Evolutionary conservation across 805 yeast species (phyloP), one percentile per base, ranked within the genome.

Genomic region (Zygotorulaspora sp.): DNA sequence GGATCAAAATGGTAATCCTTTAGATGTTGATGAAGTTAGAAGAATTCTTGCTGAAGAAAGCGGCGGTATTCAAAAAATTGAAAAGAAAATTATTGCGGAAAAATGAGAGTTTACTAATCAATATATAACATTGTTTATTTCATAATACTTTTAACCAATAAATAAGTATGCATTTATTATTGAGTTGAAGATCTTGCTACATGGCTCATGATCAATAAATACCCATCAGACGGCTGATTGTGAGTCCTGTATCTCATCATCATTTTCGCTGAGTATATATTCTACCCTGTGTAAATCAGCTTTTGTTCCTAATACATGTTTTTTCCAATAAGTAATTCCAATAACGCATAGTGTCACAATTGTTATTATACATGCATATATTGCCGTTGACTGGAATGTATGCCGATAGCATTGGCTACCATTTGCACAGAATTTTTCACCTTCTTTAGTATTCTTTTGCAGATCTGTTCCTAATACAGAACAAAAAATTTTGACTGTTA

Each of bases 391-490:
- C 22, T 52, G 44, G 35, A 70, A 70, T 0, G 73, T 65, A 19
- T 68, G 65, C 30, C 58, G 55, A 53, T 80, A 81, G 48, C 83
- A 77, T 6, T 31, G 30, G 2, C 57, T 58, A 0, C 81, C 80
- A 18, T 56, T 48, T 4, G 50, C 45, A 40, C 81, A 76, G 5
- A 66, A 58, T 11, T 68, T 67, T 13, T 64, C 61, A 22, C 70
- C 67, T 4, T 58, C 58, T 26, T 58, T 64, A 31, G 74, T 67
- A 23, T 67, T 58, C 2, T 41, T 37, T 46, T 77, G 79, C 45
- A 83, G 69, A 21, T 74, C 71, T 7, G 48, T 39, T 1, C 86
- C 87, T 47, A 83, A 72, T 33, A 69, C 63, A 39, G 70, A 70
- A 33, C 79, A 77, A 44, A 82, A 66, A 2, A 67, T 35, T 48